These are phyloP conservation scores for Candida xyloterini DNA, from an alignment of 805 yeast species.

Conservation along the genomic window DNA sequence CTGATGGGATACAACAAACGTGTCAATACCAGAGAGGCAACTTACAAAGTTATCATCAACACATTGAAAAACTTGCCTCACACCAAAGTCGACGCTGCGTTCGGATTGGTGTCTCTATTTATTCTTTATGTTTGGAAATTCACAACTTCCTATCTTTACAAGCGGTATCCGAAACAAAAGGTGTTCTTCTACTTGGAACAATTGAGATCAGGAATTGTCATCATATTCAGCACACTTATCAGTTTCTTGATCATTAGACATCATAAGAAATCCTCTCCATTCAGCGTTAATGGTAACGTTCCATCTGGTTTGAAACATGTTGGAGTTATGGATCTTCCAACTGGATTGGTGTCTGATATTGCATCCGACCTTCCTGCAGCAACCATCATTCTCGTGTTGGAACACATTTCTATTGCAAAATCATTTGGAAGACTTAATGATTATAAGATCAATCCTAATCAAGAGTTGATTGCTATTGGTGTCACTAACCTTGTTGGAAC, in stretches of 20 bases:
- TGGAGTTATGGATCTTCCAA: conserved; percentile 67
- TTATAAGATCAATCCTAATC: conserved; percentile 88
- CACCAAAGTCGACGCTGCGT: conserved; percentile 80
- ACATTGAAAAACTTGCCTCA: conserved; percentile 68
- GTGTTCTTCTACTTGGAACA: conserved; percentile 69
- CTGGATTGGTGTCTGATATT: conserved; percentile 53
- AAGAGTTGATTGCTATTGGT: conserved; percentile 92
- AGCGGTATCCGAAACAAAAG: conserved; percentile 58
- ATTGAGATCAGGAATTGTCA: conserved; percentile 76
- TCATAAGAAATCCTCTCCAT: conserved; percentile 39
- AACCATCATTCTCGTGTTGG: conserved; percentile 74
- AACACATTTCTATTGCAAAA: conserved; percentile 90
- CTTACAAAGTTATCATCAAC: conserved; percentile 68
- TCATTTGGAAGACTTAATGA: conserved; percentile 92
- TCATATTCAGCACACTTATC: conserved; percentile 78
- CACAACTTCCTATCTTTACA: conserved; percentile 56
- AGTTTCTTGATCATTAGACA: conserved; percentile 69
- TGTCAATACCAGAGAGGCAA: conserved; percentile 70
- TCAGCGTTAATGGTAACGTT: conserved; percentile 68
- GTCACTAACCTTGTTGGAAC: conserved; percentile 88
- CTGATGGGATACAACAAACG: conserved; percentile 68
- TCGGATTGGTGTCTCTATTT: conserved; percentile 74
- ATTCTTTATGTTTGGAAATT: conserved; percentile 73
- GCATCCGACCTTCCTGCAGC: conserved; percentile 86
- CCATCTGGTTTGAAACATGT: conserved; percentile 80